These are phyloP conservation scores for Meyerozyma guilliermondii DNA, from an alignment of 1,139 yeast species.

Conservation along the genomic window DNA sequence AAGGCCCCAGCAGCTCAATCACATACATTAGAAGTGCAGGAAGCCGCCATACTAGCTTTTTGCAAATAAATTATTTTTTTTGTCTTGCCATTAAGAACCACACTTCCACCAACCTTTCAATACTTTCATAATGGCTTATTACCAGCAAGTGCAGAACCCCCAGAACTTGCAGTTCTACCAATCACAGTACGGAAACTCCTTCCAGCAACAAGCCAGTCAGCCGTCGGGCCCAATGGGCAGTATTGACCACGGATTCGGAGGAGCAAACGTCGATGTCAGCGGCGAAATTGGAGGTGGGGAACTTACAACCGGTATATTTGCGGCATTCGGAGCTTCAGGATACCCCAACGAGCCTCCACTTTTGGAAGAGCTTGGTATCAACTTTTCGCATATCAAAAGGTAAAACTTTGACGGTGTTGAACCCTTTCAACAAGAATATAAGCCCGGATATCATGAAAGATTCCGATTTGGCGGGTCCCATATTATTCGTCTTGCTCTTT, in stretches of 20 bases:
- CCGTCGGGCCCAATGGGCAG: conserved; percentile 25
- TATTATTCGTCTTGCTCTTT: conserved; percentile 79
- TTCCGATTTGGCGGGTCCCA: conserved; percentile 93
- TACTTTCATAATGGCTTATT: conserved; percentile 29
- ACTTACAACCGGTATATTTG: conserved; percentile 71
- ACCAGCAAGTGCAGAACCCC: conserved; percentile 32
- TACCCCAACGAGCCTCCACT: conserved; percentile 92
- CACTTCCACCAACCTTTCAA: too few relatives aligned
- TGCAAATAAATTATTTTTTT: too few relatives aligned
- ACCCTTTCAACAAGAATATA: conserved; percentile 59
- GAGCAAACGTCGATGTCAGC: conserved; percentile 35
- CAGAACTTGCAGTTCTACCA: conserved; percentile 45
- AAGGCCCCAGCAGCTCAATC: too few relatives aligned
- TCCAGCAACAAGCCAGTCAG: conserved; percentile 17
- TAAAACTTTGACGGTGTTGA: conserved; percentile 83
- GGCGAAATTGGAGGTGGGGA: conserved; percentile 51
- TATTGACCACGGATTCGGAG: conserved; percentile 35
- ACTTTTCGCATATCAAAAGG: conserved; percentile 80
- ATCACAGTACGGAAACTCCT: conserved; percentile 32
- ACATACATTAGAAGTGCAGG: too few relatives aligned
- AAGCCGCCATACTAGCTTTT: neutral
- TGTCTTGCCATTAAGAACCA: too few relatives aligned
- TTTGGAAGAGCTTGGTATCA: conserved; percentile 88
- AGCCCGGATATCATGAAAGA: conserved; percentile 80
- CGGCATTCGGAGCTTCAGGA: conserved; percentile 92